Evolutionary conservation across 2,329 filamentous ascomycete genomes (phyloP).

Genomic region (Lecanicillium sp.): DNA sequence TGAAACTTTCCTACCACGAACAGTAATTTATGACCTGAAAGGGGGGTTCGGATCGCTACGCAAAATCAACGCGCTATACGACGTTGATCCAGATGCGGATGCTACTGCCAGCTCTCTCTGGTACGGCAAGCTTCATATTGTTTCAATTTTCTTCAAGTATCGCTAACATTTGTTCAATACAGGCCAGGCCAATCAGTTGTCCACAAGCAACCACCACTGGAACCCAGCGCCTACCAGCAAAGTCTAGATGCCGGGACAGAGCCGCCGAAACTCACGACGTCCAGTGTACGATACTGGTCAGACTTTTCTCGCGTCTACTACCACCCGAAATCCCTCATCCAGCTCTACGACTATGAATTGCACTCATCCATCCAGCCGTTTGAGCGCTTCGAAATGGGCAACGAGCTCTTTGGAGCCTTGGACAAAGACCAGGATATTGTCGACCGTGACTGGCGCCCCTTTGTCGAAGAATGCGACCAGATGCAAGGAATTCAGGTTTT

Average conservation of each 20-base stretch:
- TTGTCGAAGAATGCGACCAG: constrained; percentile 87
- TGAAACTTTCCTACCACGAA: constrained; percentile 87
- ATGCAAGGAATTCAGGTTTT: constrained; percentile 82
- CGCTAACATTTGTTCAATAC: constrained; percentile 4
- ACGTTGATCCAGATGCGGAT: constrained; percentile 34
- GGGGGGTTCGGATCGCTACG: constrained; percentile 82
- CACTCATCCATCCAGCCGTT: constrained; percentile 76
- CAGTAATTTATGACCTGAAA: constrained; percentile 91
- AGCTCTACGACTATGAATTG: constrained; percentile 80
- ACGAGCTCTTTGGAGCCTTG: constrained; percentile 64
- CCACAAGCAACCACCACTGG: constrained; percentile 60
- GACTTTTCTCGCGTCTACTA: constrained; percentile 92
- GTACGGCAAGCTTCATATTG: constrained; percentile 13
- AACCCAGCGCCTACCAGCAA: constrained; percentile 66
- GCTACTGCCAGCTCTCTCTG: constrained; percentile 21
- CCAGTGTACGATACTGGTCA: constrained; percentile 87
- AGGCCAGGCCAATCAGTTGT: constrained; percentile 62
- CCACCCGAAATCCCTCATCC: constrained; percentile 79
- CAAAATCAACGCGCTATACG: constrained; percentile 84
- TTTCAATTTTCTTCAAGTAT: not conserved
- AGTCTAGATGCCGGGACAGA: constrained; percentile 66
- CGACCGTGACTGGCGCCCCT: constrained; percentile 82
- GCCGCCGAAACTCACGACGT: constrained; percentile 56
- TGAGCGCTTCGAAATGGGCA: constrained; percentile 79
- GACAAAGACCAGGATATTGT: constrained; percentile 79